Evolutionary conservation across 345 rosid genomes (phyloP), one percentile per base, ranked within the genome.

Genomic region (Firmiana major): DNA sequence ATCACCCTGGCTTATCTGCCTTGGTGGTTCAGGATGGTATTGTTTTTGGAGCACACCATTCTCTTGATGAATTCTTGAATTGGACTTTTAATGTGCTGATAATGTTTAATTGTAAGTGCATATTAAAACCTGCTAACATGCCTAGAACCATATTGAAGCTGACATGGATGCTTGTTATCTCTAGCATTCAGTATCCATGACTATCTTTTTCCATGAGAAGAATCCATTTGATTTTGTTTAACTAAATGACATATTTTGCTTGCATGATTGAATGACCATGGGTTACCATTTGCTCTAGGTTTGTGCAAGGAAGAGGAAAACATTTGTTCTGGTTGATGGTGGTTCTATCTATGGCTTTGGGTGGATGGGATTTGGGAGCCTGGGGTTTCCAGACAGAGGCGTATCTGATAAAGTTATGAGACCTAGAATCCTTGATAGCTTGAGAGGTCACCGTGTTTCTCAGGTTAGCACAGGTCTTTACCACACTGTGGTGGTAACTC

Each of bases 221-320:
- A 63, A 71, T 68, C 42, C 40, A 24, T 42, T 21, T 38, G n/a
- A 12, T 54, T 28, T 34, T 53, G 17, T 71, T 9, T 19, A 53
- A 43, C 19, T 16, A 34, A 59, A 21, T 46, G 38, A 8, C 38
- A 24, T 65, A 31, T 16, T 49, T 24, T 49, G 68, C 53, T 26
- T 34, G 58, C 6, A 48, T 19, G 46, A 64, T 28, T 51, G 8
- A 46, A 36, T 71, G 74, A 63, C 5, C n/a, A 22, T 48, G 55
- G 34, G 9, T 51, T 71, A 31, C 54, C 12, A 8, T 42, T 60
- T 46, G 16, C 73, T 85, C 69, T 77, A 94, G 98, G 96, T 93
- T 54, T 95, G 98, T 87, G 98, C 99, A 74, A 95, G 97, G 58
- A 95, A 95, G 87, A 88, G 97, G 83, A 95, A 93, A 81, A 89